Percentiles rank a stretch among this genome's conserved stretches.
phyloP scores from a whole-genome alignment of 1,139 yeast species.

The Scheffersomyces parashehatae region DNA sequence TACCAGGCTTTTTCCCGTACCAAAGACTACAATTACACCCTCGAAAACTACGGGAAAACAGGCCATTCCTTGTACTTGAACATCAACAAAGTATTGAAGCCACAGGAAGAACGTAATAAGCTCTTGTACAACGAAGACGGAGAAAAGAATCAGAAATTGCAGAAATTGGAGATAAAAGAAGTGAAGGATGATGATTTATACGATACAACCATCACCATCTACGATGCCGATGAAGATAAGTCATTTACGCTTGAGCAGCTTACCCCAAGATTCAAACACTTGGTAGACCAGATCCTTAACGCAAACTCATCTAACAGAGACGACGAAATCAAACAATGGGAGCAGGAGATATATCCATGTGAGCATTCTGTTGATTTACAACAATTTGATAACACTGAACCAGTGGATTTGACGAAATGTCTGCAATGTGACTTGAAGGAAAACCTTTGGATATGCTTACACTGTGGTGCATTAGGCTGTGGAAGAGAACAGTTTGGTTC shows the following conservation, averaged over 20 bases:
- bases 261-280: conserved; percentile 21
- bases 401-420: conserved; percentile 52
- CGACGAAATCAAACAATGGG: conserved; percentile 89
- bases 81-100: conserved; percentile 49
- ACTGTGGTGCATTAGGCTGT: conserved; percentile 89
- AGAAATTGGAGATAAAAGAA: conserved; percentile 75
- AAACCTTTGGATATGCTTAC: conserved; percentile 86
- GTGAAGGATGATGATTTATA: conserved; percentile 68
- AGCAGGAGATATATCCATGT: conserved; percentile 80
- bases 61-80: conserved; percentile 60
- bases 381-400: conserved; percentile 23
- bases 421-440: conserved; percentile 59
- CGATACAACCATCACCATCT: conserved; percentile 48
- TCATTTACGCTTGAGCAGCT: conserved; percentile 19
- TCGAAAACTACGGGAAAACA: conserved; percentile 49
- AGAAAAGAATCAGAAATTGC: conserved; percentile 53
- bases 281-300: conserved; percentile 52
- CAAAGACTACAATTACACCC: conserved; percentile 49
- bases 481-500: conserved; percentile 89
- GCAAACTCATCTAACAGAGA: conserved; percentile 67
- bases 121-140: conserved; percentile 23
- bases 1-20: conserved; percentile 63
- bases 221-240: conserved; percentile 37
- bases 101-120: conserved; percentile 25
- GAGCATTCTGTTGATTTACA: conserved; percentile 62